phyloP scores from a whole-genome alignment of 1,284 basidiomycete species.

The Ustilago lituana region DNA sequence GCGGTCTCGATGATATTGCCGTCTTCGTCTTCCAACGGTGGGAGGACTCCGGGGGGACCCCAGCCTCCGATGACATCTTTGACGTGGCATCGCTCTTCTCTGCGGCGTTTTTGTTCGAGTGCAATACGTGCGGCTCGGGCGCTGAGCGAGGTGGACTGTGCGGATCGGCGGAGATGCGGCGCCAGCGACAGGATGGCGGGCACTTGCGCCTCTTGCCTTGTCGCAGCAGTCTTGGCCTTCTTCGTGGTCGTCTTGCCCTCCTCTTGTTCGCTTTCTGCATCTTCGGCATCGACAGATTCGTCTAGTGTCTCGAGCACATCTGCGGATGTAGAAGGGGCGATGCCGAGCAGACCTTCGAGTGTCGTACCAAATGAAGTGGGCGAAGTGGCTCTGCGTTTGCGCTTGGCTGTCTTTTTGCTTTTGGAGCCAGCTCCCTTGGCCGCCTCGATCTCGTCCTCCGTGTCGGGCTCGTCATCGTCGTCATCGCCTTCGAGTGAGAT shows the following conservation, averaged over 20 bases:
- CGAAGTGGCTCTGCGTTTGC: conserved; percentile 62
- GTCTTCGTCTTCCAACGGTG: conserved; percentile 43
- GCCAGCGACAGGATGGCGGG: conserved; percentile 64
- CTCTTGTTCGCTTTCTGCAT: conserved; percentile 6
- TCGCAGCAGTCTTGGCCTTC: conserved; percentile 5
- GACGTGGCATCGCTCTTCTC: conserved; percentile 60
- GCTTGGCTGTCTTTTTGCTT: conserved; percentile 62
- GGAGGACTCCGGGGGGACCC: conserved; percentile 60
- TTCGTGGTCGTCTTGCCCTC: conserved; percentile 3
- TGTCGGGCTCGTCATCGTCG: conserved; percentile 46
- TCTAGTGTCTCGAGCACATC: conserved; percentile 19
- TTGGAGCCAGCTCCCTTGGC: conserved; percentile 45
- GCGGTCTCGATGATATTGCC: conserved; percentile 39
- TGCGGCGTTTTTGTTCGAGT: conserved; percentile 53
- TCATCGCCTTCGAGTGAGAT: conserved; percentile 34
- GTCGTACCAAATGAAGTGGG: conserved; percentile 61
- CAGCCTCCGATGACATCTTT: conserved; percentile 65
- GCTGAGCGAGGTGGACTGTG: conserved; percentile 53
- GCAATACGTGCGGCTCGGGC: conserved; percentile 63
- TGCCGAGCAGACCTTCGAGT: conserved; percentile 58
- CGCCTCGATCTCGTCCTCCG: conserved; percentile 58
- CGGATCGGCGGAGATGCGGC: conserved; percentile 58
- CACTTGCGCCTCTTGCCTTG: conserved; percentile 6
- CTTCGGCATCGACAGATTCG: conserved; percentile 12
- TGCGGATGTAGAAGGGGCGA: conserved; percentile 19